phyloP scores from a whole-genome alignment of 148 eudicot species.

The Amaranthus hypochondriacus region DNA sequence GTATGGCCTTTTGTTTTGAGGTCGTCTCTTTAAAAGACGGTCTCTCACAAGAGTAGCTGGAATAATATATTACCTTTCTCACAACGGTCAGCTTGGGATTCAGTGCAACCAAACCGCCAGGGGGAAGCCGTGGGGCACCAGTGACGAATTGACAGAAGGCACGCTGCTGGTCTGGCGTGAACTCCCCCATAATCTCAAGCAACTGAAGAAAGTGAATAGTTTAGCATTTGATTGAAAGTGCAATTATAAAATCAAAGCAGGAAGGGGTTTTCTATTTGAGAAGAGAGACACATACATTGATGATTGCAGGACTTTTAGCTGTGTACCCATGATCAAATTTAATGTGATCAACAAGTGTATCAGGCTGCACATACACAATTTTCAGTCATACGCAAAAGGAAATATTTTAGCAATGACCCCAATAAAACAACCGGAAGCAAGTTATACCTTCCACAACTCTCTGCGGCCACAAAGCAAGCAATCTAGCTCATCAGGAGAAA shows the following conservation, averaged over 20 bases:
- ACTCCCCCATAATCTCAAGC: constrained; percentile 90
- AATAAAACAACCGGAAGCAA: neutral
- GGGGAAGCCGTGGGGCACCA: constrained; percentile 93
- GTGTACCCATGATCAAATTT: constrained; percentile 99
- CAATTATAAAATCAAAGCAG: neutral
- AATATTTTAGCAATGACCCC: neutral
- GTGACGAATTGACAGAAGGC: constrained; percentile 98
- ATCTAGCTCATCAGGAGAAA: constrained; percentile 85
- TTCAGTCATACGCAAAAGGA: constrained; percentile 4
- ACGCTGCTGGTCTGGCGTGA: constrained; percentile 81
- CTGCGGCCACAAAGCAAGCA: constrained; percentile 92
- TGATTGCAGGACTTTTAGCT: constrained; percentile 88
- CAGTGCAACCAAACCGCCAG: constrained; percentile 87
- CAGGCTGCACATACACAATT: constrained; percentile 57
- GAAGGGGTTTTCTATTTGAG: neutral
- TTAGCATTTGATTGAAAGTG: constrained; percentile 4
- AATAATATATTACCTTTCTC: constrained; percentile 56
- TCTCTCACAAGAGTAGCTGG: too few relatives aligned
- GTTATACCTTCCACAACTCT: constrained; percentile 90
- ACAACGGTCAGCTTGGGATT: constrained; percentile 94
- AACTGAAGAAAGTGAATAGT: constrained; percentile 37
- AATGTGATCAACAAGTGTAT: constrained; percentile 79
- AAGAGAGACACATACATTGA: constrained; percentile 41
- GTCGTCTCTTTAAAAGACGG: too few relatives aligned
- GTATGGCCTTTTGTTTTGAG: too few relatives aligned